These are phyloP conservation scores for Musa schizocarpa DNA, from an alignment of 176 grass and related monocot species.

Conservation along the genomic window DNA sequence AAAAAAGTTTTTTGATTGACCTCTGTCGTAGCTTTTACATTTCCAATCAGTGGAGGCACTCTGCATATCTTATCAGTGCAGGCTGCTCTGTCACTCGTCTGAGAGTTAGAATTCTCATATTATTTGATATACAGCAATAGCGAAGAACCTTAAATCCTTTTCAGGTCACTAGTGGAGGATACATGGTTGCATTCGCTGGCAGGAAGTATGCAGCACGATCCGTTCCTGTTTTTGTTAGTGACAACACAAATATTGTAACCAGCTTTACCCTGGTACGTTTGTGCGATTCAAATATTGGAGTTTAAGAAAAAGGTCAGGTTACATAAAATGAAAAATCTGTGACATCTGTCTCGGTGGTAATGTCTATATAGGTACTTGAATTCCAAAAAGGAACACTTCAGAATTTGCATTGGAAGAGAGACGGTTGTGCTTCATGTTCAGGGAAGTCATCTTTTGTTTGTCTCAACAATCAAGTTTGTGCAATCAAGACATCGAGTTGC, in stretches of 20 bases:
- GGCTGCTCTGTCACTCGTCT: no score
- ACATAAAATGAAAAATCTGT: neutral
- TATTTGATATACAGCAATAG: neutral
- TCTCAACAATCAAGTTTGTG: constrained; percentile 57
- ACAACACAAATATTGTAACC: constrained; percentile 44
- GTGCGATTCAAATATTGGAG: neutral
- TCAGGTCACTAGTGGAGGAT: constrained; percentile 42
- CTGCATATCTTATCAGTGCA: no score
- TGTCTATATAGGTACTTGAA: constrained; percentile 48
- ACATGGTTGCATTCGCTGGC: constrained; percentile 84
- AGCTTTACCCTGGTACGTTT: constrained; percentile 71
- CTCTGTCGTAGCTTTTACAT: no score
- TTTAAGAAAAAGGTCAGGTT: neutral
- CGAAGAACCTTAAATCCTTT: constrained; percentile 13
- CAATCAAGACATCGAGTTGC: constrained; percentile 42
- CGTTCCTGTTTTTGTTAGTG: constrained; percentile 41
- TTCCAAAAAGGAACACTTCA: constrained; percentile 76
- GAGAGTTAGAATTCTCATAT: neutral
- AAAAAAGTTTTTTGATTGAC: no score
- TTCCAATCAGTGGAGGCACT: no score
- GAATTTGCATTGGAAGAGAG: constrained; percentile 72
- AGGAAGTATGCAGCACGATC: constrained; percentile 78
- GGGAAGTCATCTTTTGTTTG: constrained; percentile 51
- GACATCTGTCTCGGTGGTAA: neutral
- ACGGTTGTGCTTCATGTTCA: constrained; percentile 52